These are phyloP conservation scores for Anastatica hierochuntica DNA, from an alignment of 345 rosid genomes.

Conservation along the genomic window DNA sequence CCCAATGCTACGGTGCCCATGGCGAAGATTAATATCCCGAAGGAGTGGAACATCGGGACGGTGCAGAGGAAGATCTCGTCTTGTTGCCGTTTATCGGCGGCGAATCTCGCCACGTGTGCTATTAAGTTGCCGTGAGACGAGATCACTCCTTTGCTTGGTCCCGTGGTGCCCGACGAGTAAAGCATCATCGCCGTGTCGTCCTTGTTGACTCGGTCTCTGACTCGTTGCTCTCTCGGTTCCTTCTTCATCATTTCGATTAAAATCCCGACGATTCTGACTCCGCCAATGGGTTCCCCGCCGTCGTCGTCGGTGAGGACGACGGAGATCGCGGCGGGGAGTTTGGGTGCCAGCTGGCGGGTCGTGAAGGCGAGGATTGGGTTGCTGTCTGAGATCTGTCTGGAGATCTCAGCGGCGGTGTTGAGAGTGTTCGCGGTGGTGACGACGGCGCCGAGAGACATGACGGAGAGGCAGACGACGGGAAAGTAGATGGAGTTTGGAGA, in stretches of 20 bases:
- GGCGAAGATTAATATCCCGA: constrained; percentile 50
- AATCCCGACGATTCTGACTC: constrained; percentile 28
- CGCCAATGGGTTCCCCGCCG: background rate
- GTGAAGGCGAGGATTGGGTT: constrained; percentile 56
- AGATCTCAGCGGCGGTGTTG: constrained; percentile 58
- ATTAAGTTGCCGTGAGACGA: constrained; percentile 58
- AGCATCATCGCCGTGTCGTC: constrained; percentile 68
- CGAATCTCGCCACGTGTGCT: constrained; percentile 44
- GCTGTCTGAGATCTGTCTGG: constrained; percentile 54
- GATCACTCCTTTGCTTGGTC: constrained; percentile 73
- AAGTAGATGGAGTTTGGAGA: constrained; percentile 71
- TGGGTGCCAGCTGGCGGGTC: constrained; percentile 35
- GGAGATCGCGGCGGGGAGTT: constrained; percentile 34
- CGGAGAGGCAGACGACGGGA: constrained; percentile 60
- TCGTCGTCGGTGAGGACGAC: constrained; percentile 31
- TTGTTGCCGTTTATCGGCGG: constrained; percentile 35
- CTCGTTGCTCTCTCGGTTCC: constrained; percentile 18
- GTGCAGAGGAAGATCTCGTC: constrained; percentile 47
- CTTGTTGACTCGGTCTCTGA: constrained; percentile 47
- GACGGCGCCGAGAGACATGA: no score
- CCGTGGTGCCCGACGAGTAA: constrained; percentile 88
- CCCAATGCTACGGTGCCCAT: constrained; percentile 50
- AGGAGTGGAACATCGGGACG: constrained; percentile 81
- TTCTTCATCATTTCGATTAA: constrained; percentile 39
- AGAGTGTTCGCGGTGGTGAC: constrained; percentile 84